These are phyloP conservation scores for sunflower (Helianthus annuus) DNA, from an alignment of 129 eudicot genomes.

Conservation along the genomic window HanXRQr2.0-SUNRISE NC_035434.2:7989293-7989792, in stretches of 20 bases:
- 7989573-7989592: slow-evolving; percentile 21
- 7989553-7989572: neutral
- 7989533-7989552: neutral
- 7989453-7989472: slow-evolving; percentile 34
- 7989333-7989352: slow-evolving; percentile 17
- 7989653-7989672: neutral
- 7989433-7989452: slow-evolving; percentile 29
- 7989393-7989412: slow-evolving; percentile 23
- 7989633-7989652: slow-evolving; percentile 4
- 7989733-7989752: slow-evolving; percentile 64
- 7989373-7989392: slow-evolving; percentile 28
- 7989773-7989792: slow-evolving; percentile 46
- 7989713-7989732: neutral
- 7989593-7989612: slow-evolving; percentile 36
- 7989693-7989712: slow-evolving; percentile 36
- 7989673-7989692: slow-evolving; percentile 19
- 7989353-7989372: slow-evolving; percentile 27
- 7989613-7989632: slow-evolving; percentile 5
- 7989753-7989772: slow-evolving; percentile 63
- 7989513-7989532: neutral
- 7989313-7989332: slow-evolving; percentile 7
- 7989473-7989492: slow-evolving; percentile 28
- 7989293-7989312: neutral
- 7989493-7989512: slow-evolving; percentile 53
- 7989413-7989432: slow-evolving; percentile 25